Evolutionary conservation across 805 yeast species (phyloP).

Genomic region (Nakazawaea ernobii): DNA sequence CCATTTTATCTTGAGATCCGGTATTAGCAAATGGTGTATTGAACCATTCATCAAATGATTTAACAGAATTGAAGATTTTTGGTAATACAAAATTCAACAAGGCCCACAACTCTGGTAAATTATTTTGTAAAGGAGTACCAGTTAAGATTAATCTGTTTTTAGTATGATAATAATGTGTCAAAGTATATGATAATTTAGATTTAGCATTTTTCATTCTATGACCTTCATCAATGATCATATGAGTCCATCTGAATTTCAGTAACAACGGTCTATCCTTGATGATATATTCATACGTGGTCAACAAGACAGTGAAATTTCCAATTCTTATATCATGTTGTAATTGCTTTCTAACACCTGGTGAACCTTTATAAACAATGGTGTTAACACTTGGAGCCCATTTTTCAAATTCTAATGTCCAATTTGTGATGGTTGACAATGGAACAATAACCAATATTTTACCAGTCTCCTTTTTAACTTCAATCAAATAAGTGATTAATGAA

Average conservation of each 20-base stretch:
- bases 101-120: conserved; percentile 84
- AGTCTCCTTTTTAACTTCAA: conserved; percentile 57
- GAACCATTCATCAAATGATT: conserved; percentile 86
- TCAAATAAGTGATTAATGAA: conserved; percentile 64
- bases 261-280: conserved; percentile 71
- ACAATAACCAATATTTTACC: conserved; percentile 78
- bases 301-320: conserved; percentile 69
- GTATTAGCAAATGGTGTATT: conserved; percentile 85
- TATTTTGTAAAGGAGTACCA: conserved; percentile 85
- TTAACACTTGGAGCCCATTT: conserved; percentile 83
- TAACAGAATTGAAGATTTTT: conserved; percentile 77
- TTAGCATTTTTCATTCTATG: conserved; percentile 81
- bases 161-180: conserved; percentile 66
- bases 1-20: conserved; percentile 76
- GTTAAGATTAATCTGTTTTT: conserved; percentile 76
- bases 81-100: conserved; percentile 77
- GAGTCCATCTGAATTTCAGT: conserved; percentile 68
- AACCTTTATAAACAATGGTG: conserved; percentile 71
- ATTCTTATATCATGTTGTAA: conserved; percentile 57
- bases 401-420: conserved; percentile 82
- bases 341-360: conserved; percentile 64
- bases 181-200: conserved; percentile 67
- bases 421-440: conserved; percentile 77
- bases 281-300: conserved; percentile 79
- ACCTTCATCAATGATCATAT: conserved; percentile 89